phyloP scores from a whole-genome alignment of 345 rosid species.

The Nephelium lappaceum region DNA sequence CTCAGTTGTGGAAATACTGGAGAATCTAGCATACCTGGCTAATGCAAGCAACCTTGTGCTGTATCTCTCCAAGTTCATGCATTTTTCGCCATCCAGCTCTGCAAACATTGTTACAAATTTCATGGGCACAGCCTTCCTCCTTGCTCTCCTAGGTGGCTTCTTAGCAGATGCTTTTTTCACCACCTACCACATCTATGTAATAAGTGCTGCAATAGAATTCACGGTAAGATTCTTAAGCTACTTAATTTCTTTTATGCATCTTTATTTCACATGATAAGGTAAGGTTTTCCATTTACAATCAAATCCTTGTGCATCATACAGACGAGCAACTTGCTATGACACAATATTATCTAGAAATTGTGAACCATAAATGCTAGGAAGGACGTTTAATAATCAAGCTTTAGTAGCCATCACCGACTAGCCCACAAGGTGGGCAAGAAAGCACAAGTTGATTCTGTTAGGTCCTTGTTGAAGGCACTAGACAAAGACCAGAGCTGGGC shows the following conservation, averaged over 20 bases:
- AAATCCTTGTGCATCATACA: neutral
- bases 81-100: constrained; percentile 75
- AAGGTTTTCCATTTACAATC: neutral
- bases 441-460: constrained; percentile 14
- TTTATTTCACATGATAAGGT: neutral
- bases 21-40: constrained; percentile 88
- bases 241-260: neutral
- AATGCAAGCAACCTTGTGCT: constrained; percentile 93
- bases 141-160: constrained; percentile 88
- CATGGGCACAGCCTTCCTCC: constrained; percentile 91
- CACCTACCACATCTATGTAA: constrained; percentile 66
- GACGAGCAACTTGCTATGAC: neutral
- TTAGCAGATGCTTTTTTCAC: constrained; percentile 74
- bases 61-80: constrained; percentile 72
- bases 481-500: neutral
- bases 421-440: constrained; percentile 1
- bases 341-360: neutral
- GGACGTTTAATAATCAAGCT: neutral
- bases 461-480: constrained; percentile 2
- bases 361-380: constrained; percentile 3
- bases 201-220: constrained; percentile 72
- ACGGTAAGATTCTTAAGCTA: constrained; percentile 46
- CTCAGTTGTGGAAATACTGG: constrained; percentile 78
- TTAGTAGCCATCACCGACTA: neutral
- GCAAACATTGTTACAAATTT: constrained; percentile 84